These are phyloP conservation scores for Neocallimastix lanati DNA, from an alignment of 192 early-diverging fungal genomes.

Conservation along the genomic window DNA sequence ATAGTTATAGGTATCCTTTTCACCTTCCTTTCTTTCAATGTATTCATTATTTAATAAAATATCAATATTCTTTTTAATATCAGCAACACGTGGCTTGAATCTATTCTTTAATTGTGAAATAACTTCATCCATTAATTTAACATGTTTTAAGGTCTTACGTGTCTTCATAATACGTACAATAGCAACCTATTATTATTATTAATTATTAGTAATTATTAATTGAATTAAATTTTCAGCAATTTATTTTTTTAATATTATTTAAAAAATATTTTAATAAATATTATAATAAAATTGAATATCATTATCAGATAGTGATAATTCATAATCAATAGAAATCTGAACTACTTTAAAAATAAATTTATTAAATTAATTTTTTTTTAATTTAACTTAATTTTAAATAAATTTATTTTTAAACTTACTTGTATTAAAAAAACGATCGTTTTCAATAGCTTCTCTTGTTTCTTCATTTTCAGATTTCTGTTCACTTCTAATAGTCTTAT, in stretches of 20 bases:
- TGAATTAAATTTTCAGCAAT: too few species aligned
- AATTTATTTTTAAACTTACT: conserved; percentile 14
- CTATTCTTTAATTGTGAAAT: conserved; percentile 68
- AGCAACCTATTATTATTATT: conserved; percentile 57
- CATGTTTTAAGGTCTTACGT: conserved; percentile 72
- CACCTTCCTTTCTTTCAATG: background rate
- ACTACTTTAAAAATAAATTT: too few species aligned
- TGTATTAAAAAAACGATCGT: conserved; percentile 85
- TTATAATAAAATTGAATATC: too few species aligned
- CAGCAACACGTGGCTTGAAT: conserved; percentile 73
- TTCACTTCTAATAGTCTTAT: conserved; percentile 66
- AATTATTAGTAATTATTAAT: too few species aligned
- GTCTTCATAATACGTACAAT: conserved; percentile 99
- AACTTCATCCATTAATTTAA: conserved; percentile 69
- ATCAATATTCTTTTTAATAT: conserved; percentile 96
- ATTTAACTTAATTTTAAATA: background rate
- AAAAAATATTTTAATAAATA: too few species aligned
- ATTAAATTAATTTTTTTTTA: conserved; percentile 1
- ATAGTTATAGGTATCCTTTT: background rate
- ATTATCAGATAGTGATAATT: too few species aligned
- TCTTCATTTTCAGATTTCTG: conserved; percentile 79
- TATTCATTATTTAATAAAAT: conserved; percentile 62
- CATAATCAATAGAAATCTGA: too few species aligned
- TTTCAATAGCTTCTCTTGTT: conserved; percentile 78
- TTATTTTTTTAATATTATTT: too few species aligned